These are phyloP conservation scores for Rhizoctonia solani DNA, from an alignment of 1,284 basidiomycete genomes.

Conservation along the genomic window DNA sequence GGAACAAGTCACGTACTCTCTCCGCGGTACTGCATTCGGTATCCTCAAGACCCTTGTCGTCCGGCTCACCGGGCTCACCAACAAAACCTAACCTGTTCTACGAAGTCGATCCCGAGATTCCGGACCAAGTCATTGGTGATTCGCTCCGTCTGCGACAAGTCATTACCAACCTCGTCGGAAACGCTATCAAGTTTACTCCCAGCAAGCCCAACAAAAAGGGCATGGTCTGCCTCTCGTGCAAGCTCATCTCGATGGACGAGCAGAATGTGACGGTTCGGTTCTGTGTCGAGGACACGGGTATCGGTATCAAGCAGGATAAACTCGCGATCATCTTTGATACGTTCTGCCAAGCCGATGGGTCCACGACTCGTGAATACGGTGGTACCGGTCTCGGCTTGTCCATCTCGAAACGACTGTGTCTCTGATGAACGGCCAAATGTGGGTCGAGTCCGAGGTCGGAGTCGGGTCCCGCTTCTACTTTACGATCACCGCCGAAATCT, in stretches of 20 bases:
- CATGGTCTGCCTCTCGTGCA: conserved; percentile 87
- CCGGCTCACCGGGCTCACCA: conserved; percentile 96
- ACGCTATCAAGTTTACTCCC: conserved; percentile 95
- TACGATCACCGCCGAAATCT: conserved; percentile 86
- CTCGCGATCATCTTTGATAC: conserved; percentile 99
- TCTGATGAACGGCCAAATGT: conserved; percentile 98
- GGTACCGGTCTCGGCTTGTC: conserved; percentile 97
- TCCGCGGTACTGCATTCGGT: conserved; percentile 94
- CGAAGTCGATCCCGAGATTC: conserved; percentile 94
- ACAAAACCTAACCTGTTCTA: conserved; percentile 97
- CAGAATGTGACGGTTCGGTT: conserved; percentile 90
- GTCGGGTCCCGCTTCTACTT: conserved; percentile 98
- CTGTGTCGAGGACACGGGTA: conserved; percentile 97
- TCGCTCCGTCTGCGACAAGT: conserved; percentile 91
- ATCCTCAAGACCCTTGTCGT: conserved; percentile 98
- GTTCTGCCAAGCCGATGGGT: conserved; percentile 98
- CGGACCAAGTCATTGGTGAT: conserved; percentile 96
- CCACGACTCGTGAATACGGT: conserved; percentile 94
- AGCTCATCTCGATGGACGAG: conserved; percentile 74
- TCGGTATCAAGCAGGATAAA: conserved; percentile 99
- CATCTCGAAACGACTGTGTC: conserved; percentile 95
- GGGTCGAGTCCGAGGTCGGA: conserved; percentile 93
- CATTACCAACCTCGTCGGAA: conserved; percentile 93
- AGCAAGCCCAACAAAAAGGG: conserved; percentile 77
- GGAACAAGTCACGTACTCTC: conserved; percentile 98